Percentiles rank a stretch among this genome's conserved stretches.
These are phyloP conservation scores for Hebeloma cylindrosporum DNA, from an alignment of 768 basidiomycete species.

Conservation along the genomic window DNA sequence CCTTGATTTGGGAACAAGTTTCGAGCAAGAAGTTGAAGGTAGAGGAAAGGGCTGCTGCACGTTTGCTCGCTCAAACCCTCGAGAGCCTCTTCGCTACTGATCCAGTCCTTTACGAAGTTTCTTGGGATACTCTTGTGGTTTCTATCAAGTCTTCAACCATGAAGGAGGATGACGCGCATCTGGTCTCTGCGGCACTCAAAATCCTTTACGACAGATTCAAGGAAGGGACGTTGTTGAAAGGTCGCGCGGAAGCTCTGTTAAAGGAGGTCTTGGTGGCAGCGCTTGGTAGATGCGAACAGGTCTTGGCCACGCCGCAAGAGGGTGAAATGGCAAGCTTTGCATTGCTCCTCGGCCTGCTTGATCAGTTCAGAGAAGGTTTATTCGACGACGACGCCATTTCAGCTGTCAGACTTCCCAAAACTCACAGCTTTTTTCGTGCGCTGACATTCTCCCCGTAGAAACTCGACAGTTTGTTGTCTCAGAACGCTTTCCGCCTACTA, in stretches of 20 bases:
- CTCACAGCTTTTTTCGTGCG: neutral
- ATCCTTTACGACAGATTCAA: slow-evolving; percentile 42
- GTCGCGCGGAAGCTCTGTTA: slow-evolving; percentile 30
- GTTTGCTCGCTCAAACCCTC: slow-evolving; percentile 43
- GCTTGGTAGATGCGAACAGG: slow-evolving; percentile 32
- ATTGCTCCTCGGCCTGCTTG: slow-evolving; percentile 44
- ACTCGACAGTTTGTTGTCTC: slow-evolving; percentile 43
- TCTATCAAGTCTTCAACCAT: slow-evolving; percentile 26
- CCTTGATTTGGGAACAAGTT: slow-evolving; percentile 50
- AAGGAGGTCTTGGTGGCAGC: slow-evolving; percentile 33
- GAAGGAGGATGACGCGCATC: slow-evolving; percentile 22
- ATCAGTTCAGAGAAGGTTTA: slow-evolving; percentile 50
- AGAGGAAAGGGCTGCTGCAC: slow-evolving; percentile 42
- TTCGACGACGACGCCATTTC: slow-evolving; percentile 45
- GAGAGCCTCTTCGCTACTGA: slow-evolving; percentile 34
- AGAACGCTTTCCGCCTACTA: slow-evolving; percentile 32
- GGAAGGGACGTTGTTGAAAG: slow-evolving; percentile 24
- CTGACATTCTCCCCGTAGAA: slow-evolving; percentile 30
- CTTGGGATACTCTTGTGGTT: slow-evolving; percentile 44
- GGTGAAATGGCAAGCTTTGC: slow-evolving; percentile 15
- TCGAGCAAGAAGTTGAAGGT: slow-evolving; percentile 44
- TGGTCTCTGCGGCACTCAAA: slow-evolving; percentile 49
- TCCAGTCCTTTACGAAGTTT: slow-evolving; percentile 47
- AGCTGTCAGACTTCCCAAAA: slow-evolving; percentile 43
- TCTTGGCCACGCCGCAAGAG: slow-evolving; percentile 3